Percentiles rank a stretch among this genome's conserved stretches.
These are phyloP conservation scores for Colletotrichum chrysophilum DNA, from an alignment of 2,329 filamentous ascomycete species.

Conservation along the genomic window DNA sequence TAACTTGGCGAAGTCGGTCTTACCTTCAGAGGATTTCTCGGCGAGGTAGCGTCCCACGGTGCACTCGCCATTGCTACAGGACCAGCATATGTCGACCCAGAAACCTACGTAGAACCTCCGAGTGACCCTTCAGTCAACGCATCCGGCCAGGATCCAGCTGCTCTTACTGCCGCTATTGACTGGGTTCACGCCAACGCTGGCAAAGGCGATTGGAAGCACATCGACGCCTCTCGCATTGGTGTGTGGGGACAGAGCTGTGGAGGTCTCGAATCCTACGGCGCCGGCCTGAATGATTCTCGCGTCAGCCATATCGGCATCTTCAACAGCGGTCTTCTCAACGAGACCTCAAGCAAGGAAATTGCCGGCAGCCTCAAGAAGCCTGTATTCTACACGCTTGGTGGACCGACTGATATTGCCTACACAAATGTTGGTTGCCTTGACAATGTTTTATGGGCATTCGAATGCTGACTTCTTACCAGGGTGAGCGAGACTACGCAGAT, in stretches of 20 bases:
- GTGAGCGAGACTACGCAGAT: neutral
- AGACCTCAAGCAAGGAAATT: neutral
- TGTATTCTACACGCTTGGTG: neutral
- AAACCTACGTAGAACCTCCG: neutral
- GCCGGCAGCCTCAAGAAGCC: neutral
- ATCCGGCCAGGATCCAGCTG: neutral
- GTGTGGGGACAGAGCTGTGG: slow-evolving; percentile 11
- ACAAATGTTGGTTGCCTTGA: neutral
- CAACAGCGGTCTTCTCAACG: neutral
- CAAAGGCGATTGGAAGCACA: slow-evolving; percentile 1
- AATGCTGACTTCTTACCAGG: neutral
- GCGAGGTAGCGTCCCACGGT: neutral
- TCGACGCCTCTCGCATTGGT: slow-evolving; percentile 7
- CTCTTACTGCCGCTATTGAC: slow-evolving; percentile 1
- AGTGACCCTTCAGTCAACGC: neutral
- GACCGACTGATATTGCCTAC: neutral
- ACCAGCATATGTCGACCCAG: neutral
- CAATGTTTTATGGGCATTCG: fast-evolving
- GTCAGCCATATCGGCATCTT: slow-evolving; percentile 8
- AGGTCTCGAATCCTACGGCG: neutral
- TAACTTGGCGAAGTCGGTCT: neutral
- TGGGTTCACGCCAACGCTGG: slow-evolving; percentile 3
- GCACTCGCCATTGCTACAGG: neutral
- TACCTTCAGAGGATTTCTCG: neutral
- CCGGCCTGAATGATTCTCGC: neutral